These are phyloP conservation scores for Erodium moschatum DNA, from an alignment of 441 rosid genomes.

Conservation along the genomic window DNA sequence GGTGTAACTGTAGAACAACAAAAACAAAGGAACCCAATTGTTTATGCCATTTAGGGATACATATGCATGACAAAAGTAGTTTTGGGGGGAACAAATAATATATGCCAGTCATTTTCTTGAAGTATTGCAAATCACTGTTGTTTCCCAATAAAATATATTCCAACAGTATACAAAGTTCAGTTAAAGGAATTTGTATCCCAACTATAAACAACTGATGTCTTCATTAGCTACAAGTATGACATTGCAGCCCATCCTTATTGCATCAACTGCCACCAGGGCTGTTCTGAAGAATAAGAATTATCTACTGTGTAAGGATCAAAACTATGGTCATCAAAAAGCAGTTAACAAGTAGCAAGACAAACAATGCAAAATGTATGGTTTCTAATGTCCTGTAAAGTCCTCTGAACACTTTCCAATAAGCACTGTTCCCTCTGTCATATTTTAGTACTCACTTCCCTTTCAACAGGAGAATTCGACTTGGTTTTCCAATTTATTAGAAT, in stretches of 20 bases:
- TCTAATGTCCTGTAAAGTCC: background rate
- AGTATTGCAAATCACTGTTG: background rate
- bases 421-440: background rate
- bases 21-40: slow-evolving; percentile 6
- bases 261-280: background rate
- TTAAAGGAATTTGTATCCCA: background rate
- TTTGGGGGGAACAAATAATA: background rate
- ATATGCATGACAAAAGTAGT: background rate
- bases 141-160: background rate
- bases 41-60: background rate
- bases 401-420: background rate
- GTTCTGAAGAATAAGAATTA: background rate
- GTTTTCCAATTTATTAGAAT: background rate
- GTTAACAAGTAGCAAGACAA: background rate
- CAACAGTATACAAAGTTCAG: slow-evolving; percentile 3
- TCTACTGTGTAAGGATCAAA: background rate
- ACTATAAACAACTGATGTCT: background rate
- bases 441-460: background rate
- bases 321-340: background rate
- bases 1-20: slow-evolving; percentile 53
- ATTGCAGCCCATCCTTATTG: background rate
- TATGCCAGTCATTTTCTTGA: background rate
- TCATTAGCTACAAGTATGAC: slow-evolving; percentile 5
- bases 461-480: background rate
- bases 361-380: background rate